Base-by-base conservation (phyloP, 352 stramenopile species). In the Phytopythium oedochilum region DNA sequence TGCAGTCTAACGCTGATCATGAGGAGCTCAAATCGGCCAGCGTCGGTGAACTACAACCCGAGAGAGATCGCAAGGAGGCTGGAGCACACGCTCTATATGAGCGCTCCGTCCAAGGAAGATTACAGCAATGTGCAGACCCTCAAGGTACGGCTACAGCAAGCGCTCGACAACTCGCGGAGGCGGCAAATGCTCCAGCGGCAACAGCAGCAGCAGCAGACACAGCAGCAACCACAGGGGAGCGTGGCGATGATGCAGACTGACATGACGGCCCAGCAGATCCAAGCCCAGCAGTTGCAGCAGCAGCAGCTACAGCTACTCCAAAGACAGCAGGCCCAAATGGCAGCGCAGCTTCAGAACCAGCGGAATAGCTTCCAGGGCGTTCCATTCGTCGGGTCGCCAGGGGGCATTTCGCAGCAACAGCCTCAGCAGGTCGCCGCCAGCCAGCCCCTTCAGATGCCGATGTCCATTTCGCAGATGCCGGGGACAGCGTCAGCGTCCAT, bases 91-190 rank as follows among this genome's bases (percentile, higher is more conserved):
- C 54, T 96, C 20, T 96, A 96, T 55, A 94, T 94, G 83, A 88
- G 79, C 49, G 84, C 86, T 7, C 53, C 75, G 22, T 94, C 86
- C 8, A 80, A 83, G 43, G 82, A 91, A 66, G 82, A 96, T 39
- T 96, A 96, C 66, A 92, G 80, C 58, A 92, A 94, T 49, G 78
- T 96, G 26, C 80, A 91, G 32, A 96, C 86, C 15, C 66, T 96
- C 12, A 96, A 96, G 62, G 70, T 71, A 14, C 64, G 86, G 50
- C 56, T 96, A 6, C 86, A 96, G 61, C 82, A 91, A 57, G 86
- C 84, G n/a, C 59, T 94, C 25, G 83, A 94, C 50, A 94, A 92
- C 32, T 94, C 84, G 3, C 66, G 83, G 31, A 65, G 84, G 49
- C 63, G 83, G 23, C 83, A 96, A 47, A 86, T 92, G 75, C 71